phyloP scores from a whole-genome alignment of 495 filamentous ascomycete species.

The Penicillium fimorum region DNA sequence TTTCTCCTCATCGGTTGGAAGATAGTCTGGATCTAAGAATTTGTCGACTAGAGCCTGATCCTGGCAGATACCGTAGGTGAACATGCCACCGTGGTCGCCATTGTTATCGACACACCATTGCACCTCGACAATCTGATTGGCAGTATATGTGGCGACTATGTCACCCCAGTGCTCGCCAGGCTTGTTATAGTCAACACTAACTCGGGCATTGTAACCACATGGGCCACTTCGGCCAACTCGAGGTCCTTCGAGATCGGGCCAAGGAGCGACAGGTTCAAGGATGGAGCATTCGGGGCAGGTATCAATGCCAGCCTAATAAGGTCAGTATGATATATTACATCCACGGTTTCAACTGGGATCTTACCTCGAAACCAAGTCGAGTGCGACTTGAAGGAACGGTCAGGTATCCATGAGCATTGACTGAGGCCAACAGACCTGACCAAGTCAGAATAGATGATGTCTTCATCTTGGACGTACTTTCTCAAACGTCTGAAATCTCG shows the following conservation, averaged over 20 bases:
- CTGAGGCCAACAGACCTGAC: background rate
- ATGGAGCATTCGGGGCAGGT: conserved; percentile 58
- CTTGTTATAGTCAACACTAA: conserved; percentile 55
- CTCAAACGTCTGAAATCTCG: background rate
- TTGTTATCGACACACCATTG: conserved; percentile 60
- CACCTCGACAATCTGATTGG: conserved; percentile 48
- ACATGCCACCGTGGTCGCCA: conserved; percentile 61
- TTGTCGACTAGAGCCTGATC: conserved; percentile 52
- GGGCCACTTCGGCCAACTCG: conserved; percentile 51
- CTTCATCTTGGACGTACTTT: background rate
- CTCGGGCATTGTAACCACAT: conserved; percentile 57
- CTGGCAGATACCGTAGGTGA: conserved; percentile 55
- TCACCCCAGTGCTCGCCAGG: conserved; percentile 47
- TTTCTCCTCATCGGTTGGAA: conserved; percentile 54
- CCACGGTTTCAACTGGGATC: conserved; percentile 1
- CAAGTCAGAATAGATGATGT: background rate
- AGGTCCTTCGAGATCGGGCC: conserved; percentile 49
- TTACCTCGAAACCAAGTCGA: conserved; percentile 46
- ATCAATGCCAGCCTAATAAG: conserved; percentile 44
- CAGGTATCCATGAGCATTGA: conserved; percentile 44
- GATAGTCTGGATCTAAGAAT: conserved; percentile 49
- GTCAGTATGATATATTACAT: conserved; percentile 4
- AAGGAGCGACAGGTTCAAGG: conserved; percentile 52
- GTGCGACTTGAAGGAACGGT: conserved; percentile 48
- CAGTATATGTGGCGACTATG: conserved; percentile 45